A percentile compares a stretch with the other conserved stretches of the same genome.
These are phyloP conservation scores for Globisporangium spiculum DNA, from an alignment of 352 stramenopile genomes.

Conservation along the genomic window DNA sequence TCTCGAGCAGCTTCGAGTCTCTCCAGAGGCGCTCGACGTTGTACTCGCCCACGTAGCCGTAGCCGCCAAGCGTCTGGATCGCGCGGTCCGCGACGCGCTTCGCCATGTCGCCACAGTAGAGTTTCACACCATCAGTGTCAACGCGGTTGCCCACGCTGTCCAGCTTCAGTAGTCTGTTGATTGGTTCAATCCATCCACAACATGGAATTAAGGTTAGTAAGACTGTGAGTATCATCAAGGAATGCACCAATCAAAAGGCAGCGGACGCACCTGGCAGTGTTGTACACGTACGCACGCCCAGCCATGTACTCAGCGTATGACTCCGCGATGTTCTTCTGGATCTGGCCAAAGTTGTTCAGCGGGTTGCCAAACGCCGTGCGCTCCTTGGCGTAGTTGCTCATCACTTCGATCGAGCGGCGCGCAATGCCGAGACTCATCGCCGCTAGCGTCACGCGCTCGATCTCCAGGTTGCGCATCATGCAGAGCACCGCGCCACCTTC, in stretches of 20 bases:
- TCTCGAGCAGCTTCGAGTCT: conserved; percentile 99
- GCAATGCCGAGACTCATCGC: conserved; percentile 97
- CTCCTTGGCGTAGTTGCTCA: conserved; percentile 94
- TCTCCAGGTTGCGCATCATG: conserved; percentile 98
- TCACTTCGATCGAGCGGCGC: conserved; percentile 95
- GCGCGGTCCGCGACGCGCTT: conserved; percentile 97
- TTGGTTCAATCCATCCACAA: background rate
- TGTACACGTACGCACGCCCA: conserved; percentile 96
- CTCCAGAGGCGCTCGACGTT: conserved; percentile 97
- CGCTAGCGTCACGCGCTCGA: conserved; percentile 96
- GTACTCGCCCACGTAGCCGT: conserved; percentile 99
- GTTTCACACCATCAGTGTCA: conserved; percentile 98
- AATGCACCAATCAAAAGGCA: background rate
- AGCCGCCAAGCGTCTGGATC: conserved; percentile 97
- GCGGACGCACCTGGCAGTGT: conserved; percentile 74
- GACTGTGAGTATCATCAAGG: background rate
- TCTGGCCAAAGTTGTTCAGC: conserved; percentile 90
- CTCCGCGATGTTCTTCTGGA: conserved; percentile 97
- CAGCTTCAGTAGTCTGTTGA: conserved; percentile 90
- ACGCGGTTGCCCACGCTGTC: conserved; percentile 94
- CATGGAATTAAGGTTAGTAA: background rate
- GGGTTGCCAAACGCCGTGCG: conserved; percentile 93
- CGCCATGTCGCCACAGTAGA: conserved; percentile 97
- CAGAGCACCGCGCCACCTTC: conserved; percentile 77
- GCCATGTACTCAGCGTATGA: conserved; percentile 99